A percentile compares a stretch with the other conserved stretches of the same genome.
phyloP scores from a whole-genome alignment of 2,329 filamentous ascomycete genomes.

The Thielaviopsis punctulata region DNA sequence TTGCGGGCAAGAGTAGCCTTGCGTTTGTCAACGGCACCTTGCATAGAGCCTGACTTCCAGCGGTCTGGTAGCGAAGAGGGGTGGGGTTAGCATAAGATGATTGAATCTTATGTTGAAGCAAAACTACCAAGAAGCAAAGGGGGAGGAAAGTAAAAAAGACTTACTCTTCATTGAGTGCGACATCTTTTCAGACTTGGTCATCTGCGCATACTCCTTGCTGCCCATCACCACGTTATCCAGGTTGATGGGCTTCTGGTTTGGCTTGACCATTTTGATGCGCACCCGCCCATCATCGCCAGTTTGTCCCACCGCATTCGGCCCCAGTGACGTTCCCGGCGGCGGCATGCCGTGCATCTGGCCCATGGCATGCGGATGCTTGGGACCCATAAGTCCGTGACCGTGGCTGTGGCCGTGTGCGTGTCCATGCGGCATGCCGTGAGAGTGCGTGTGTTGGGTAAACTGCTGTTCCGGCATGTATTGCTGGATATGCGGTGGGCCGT shows the following conservation, averaged over 20 bases:
- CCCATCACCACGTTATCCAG: conserved; percentile 12
- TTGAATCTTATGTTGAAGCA: neutral
- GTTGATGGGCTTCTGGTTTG: conserved; percentile 10
- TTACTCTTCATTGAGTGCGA: conserved; percentile 47
- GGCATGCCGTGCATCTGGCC: neutral
- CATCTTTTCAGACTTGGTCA: conserved; percentile 51
- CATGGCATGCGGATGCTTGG: neutral
- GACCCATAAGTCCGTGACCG: neutral
- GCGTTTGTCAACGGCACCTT: conserved; percentile 40
- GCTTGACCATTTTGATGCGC: conserved; percentile 11
- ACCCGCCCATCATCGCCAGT: conserved; percentile 1
- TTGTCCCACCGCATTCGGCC: neutral
- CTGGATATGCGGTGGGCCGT: neutral
- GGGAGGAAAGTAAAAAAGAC: conserved; percentile 14
- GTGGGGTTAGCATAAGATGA: conserved; percentile 15
- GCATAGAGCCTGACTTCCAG: conserved; percentile 45
- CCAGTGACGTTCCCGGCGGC: neutral
- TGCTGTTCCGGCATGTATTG: conserved; percentile 1
- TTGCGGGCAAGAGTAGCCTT: conserved; percentile 43
- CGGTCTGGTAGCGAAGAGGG: conserved; percentile 25
- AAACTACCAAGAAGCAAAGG: neutral
- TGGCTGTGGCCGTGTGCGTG: neutral
- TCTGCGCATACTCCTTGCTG: conserved; percentile 38
- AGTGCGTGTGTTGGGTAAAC: conserved; percentile 6
- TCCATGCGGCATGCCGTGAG: neutral